These are phyloP conservation scores for Sporormia fimetaria DNA, from an alignment of 495 filamentous ascomycete species.

Conservation along the genomic window DNA sequence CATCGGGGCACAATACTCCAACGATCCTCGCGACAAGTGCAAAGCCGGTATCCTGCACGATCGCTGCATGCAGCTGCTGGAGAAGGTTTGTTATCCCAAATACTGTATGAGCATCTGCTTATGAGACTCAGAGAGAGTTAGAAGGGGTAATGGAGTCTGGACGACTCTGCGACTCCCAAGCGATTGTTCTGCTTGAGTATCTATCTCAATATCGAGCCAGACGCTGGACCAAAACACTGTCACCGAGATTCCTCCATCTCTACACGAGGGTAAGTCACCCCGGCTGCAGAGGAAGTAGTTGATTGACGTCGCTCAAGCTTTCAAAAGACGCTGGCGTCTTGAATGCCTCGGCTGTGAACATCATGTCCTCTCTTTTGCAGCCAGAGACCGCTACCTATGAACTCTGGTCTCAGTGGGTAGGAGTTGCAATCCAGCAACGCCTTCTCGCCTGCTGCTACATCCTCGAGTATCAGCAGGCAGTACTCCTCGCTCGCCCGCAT, in stretches of 20 bases:
- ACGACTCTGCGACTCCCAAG: slow-evolving; percentile 30
- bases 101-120: slow-evolving; percentile 3
- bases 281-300: background rate
- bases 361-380: slow-evolving; percentile 1
- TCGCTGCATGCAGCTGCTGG: slow-evolving; percentile 30
- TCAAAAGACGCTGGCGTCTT: slow-evolving; percentile 18
- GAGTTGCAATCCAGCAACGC: slow-evolving; percentile 20
- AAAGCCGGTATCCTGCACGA: slow-evolving; percentile 33
- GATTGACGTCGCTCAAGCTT: slow-evolving; percentile 16
- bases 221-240: slow-evolving; percentile 26
- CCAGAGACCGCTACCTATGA: slow-evolving; percentile 14
- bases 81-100: slow-evolving; percentile 27
- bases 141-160: slow-evolving; percentile 20
- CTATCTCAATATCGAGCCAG: slow-evolving; percentile 29
- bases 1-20: slow-evolving; percentile 34
- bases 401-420: slow-evolving; percentile 21
- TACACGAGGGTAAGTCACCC: slow-evolving; percentile 22
- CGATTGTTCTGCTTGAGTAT: slow-evolving; percentile 28
- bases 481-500: slow-evolving; percentile 25
- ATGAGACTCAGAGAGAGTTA: slow-evolving; percentile 15
- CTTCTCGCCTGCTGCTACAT: slow-evolving; percentile 29
- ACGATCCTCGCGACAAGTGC: slow-evolving; percentile 29
- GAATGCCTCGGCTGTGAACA: slow-evolving; percentile 6
- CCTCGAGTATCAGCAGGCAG: slow-evolving; percentile 29
- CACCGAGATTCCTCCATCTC: slow-evolving; percentile 26